Percentiles rank a stretch among this genome's conserved stretches.
phyloP scores from a whole-genome alignment of 2,329 filamentous ascomycete genomes.

The Calonectria crousiana region DNA sequence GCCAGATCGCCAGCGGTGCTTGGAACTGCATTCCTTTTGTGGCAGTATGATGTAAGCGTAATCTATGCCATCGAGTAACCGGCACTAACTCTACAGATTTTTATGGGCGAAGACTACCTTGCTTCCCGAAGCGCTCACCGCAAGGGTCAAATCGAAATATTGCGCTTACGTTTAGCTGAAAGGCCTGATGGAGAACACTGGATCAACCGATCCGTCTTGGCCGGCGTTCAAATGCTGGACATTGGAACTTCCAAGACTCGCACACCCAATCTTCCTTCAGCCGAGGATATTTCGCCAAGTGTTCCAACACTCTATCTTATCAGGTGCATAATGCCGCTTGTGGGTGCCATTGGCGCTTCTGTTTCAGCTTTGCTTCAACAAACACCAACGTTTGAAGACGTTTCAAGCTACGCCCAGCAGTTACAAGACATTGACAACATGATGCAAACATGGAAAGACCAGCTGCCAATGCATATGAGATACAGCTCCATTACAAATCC shows the following conservation, averaged over 20 bases:
- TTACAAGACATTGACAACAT: background rate
- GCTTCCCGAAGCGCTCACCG: conserved; percentile 1
- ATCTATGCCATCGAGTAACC: background rate
- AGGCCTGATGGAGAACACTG: background rate
- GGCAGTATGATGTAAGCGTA: conserved; percentile 9
- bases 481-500: background rate
- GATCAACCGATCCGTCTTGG: conserved; percentile 1
- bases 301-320: background rate
- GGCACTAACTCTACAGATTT: background rate
- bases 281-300: background rate
- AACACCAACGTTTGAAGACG: background rate
- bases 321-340: background rate
- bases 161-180: background rate
- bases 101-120: conserved; percentile 8
- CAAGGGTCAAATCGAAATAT: background rate
- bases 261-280: background rate
- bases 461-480: background rate
- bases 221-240: background rate
- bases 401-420: background rate
- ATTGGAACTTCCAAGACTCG: background rate
- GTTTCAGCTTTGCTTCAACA: background rate
- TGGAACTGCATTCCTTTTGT: background rate
- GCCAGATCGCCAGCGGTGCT: background rate
- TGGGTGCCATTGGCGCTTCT: background rate
- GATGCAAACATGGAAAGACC: background rate